These are phyloP conservation scores for Boletus subparvulus DNA, from an alignment of 768 basidiomycete genomes.

Conservation along the genomic window DNA sequence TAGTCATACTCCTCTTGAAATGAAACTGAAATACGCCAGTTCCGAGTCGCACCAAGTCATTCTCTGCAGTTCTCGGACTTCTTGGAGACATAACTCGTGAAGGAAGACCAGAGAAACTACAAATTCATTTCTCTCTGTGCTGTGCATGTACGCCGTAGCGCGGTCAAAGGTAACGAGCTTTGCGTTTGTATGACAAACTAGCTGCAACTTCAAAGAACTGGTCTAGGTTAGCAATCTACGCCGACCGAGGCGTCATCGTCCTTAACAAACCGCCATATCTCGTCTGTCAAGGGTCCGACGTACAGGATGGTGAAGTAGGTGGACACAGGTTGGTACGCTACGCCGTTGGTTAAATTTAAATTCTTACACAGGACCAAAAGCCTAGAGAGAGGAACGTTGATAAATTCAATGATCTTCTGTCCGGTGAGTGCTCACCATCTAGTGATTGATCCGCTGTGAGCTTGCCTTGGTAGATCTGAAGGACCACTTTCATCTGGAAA, in stretches of 20 bases:
- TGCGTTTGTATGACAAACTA: not conserved
- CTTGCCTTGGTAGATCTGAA: conserved; percentile 26
- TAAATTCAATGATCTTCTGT: conserved; percentile 38
- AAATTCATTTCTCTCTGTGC: not conserved
- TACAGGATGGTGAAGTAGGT: conserved; percentile 23
- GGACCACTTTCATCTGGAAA: conserved; percentile 32
- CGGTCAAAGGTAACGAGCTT: conserved; percentile 21
- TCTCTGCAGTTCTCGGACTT: not conserved
- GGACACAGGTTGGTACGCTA: conserved; percentile 1
- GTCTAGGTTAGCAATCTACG: conserved; percentile 44
- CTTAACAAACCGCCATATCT: conserved; percentile 62
- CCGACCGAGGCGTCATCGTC: conserved; percentile 53
- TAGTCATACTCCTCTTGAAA: conserved; percentile 4
- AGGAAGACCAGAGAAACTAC: not conserved
- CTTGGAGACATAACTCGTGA: not conserved
- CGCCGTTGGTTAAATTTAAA: not conserved
- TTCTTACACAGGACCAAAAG: conserved; percentile 15
- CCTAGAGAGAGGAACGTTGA: conserved; percentile 26
- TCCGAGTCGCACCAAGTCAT: not conserved
- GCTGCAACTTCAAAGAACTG: conserved; percentile 25
- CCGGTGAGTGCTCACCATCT: conserved; percentile 28
- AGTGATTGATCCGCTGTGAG: conserved; percentile 1
- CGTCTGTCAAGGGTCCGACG: conserved; percentile 47
- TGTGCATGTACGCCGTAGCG: conserved; percentile 20
- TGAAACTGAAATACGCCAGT: no score